Conservation (phyloP, 73 alveolate genomes). For the Paramecium caudatum region DNA sequence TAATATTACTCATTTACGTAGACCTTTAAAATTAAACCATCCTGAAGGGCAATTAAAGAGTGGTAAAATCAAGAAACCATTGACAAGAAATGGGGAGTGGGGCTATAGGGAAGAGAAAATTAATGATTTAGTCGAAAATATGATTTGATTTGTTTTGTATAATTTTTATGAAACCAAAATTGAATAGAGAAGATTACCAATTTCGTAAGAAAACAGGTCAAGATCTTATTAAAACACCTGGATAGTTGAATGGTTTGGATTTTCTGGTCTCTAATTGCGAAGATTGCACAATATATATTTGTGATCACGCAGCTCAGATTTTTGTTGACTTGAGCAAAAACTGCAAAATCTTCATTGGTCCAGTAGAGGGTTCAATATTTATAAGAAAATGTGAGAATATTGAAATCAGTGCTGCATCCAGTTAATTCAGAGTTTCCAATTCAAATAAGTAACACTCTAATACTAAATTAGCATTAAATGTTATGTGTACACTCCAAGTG, state of each 20-base stretch:
- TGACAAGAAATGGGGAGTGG: constrained; percentile 89
- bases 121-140: constrained; percentile 88
- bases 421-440: constrained; percentile 87
- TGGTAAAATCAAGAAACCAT: constrained; percentile 67
- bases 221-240: constrained; percentile 85
- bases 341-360: constrained; percentile 84
- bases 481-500: constrained; percentile 79
- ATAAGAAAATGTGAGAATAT: constrained; percentile 85
- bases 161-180: constrained; percentile 80
- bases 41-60: constrained; percentile 60
- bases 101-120: constrained; percentile 97
- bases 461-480: constrained; percentile 75
- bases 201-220: constrained; percentile 80
- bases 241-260: constrained; percentile 88
- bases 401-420: constrained; percentile 80
- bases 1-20: not conserved
- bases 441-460: constrained; percentile 74
- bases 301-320: constrained; percentile 86
- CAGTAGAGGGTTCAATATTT: constrained; percentile 86
- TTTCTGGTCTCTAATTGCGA: constrained; percentile 80
- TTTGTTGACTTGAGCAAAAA: constrained; percentile 84
- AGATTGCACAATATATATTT: constrained; percentile 84
- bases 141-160: constrained; percentile 83
- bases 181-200: constrained; percentile 80
- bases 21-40: constrained; percentile 72